Conservation (phyloP, 2,329 filamentous ascomycete genomes). For the Pestalotiopsis sp. region DNA sequence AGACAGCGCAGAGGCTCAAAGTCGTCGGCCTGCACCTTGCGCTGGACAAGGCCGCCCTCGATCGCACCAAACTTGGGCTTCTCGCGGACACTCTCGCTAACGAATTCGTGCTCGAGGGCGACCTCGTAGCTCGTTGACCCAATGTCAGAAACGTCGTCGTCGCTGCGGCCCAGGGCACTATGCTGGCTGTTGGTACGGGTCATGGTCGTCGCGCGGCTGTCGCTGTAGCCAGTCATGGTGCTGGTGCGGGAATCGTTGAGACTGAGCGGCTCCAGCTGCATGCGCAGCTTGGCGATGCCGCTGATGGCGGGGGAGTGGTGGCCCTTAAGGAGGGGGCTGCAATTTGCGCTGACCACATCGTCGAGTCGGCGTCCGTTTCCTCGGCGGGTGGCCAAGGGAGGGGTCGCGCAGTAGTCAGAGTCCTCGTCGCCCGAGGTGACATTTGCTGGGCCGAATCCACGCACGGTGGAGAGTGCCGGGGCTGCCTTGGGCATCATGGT, state of each 20-base stretch:
- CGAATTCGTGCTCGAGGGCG: constrained; percentile 80
- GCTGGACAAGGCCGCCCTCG: constrained; percentile 56
- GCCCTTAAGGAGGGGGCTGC: constrained; percentile 62
- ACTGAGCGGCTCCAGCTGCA: constrained; percentile 78
- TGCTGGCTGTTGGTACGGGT: constrained; percentile 58
- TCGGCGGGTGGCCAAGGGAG: constrained; percentile 39
- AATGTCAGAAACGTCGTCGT: constrained; percentile 71
- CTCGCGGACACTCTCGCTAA: constrained; percentile 64
- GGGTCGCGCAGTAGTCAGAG: constrained; percentile 50
- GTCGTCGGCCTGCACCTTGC: constrained; percentile 90
- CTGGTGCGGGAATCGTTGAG: constrained; percentile 59
- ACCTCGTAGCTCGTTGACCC: constrained; percentile 80
- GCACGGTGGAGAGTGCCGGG: constrained; percentile 56
- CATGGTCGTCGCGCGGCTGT: constrained; percentile 52
- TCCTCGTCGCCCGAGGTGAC: constrained; percentile 60
- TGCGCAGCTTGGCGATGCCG: constrained; percentile 81
- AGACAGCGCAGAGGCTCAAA: constrained; percentile 91
- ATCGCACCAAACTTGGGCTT: constrained; percentile 37
- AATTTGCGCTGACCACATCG: constrained; percentile 65
- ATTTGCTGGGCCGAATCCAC: constrained; percentile 59
- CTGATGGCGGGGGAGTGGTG: constrained; percentile 58
- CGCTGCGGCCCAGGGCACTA: constrained; percentile 59
- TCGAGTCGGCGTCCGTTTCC: constrained; percentile 46
- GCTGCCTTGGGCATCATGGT: constrained; percentile 50
- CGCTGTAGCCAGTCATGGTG: constrained; percentile 54